Percentiles rank a stretch among this genome's conserved stretches.
These are phyloP conservation scores for Nakaseomyces uthaithaninus DNA, from an alignment of 1,139 yeast genomes.

Conservation along the genomic window DNA sequence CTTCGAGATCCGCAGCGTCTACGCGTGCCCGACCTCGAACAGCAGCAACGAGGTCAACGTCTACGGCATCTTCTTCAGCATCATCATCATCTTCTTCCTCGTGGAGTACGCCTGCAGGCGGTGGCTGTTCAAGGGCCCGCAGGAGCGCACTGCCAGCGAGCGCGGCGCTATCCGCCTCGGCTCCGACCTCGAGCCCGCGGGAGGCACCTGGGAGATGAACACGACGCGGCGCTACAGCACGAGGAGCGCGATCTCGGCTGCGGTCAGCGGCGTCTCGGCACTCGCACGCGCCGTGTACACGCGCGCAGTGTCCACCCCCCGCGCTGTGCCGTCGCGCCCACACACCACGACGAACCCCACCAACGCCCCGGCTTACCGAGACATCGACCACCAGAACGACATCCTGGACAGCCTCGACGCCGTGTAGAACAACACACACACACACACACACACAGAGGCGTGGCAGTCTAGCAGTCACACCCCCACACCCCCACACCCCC, in stretches of 20 bases:
- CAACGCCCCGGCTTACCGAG: constrained; percentile 17
- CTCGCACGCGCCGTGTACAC: no score
- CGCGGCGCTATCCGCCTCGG: not conserved
- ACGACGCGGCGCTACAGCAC: no score
- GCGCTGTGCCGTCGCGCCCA: not conserved
- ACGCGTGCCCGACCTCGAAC: constrained; percentile 80
- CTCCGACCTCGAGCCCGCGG: no score
- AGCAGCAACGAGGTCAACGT: constrained; percentile 32
- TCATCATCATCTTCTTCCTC: constrained; percentile 33
- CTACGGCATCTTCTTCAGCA: constrained; percentile 30
- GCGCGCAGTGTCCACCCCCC: not conserved
- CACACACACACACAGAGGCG: not conserved
- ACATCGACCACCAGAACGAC: constrained; percentile 30
- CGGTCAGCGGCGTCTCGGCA: constrained; percentile 8
- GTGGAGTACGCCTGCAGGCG: constrained; percentile 33
- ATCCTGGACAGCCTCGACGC: constrained; percentile 28
- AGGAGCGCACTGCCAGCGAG: not conserved
- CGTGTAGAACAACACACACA: not conserved
- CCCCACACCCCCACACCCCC: no score
- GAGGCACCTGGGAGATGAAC: no score
- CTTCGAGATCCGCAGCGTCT: constrained; percentile 78
- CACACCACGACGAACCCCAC: not conserved
- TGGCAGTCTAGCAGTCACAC: no score
- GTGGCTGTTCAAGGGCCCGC: constrained; percentile 14
- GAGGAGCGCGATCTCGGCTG: no score